Evolutionary conservation across 805 yeast genomes (phyloP), one percentile per base, ranked within the genome.

Genomic region (Saccharomyces eubayanus): DNA sequence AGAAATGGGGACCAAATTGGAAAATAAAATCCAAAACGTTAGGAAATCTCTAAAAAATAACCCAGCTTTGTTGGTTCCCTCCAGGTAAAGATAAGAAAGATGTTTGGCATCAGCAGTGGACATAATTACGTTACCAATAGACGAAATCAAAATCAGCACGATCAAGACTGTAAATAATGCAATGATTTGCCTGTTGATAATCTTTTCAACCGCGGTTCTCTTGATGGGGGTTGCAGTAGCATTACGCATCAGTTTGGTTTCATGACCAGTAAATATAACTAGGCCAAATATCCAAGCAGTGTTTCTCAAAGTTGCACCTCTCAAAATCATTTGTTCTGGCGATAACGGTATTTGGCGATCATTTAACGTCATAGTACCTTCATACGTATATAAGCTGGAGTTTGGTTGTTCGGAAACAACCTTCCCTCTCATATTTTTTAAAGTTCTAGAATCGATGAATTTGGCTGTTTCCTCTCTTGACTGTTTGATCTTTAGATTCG

Each of bases 201-300:
- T 87, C 68, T 96, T 82, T 74, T 94, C 99, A 12, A 95, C 97
- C 28, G 96, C 96, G 0, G 99, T 94, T 63, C 96, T 80, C 68
- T 94, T 94, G 64, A 94, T 95, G 10, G 99, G 99, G 1, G 99
- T 85, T 1, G 99, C 97, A 1, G 98, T 91, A 20, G 99, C 99
- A 73, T 94, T 94, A 67, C 99, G 82, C 98, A 94, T 92, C 59
- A 94, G 77, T 65, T 94, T 94, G 0, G 99, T 94, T 72, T 94
- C 99, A 68, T 95, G 99, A 21, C 99, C 99, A 0, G 99, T 94
- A 68, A 92, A 94, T 0, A 94, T 82, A 1, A 89, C 97, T 51
- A 89, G 77, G 24, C 99, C 99, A 62, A 88, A 88, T 46, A 94
- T 82, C 97, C 97, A 94, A 46, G 84, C 87, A 0, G 99, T 95